phyloP scores from a whole-genome alignment of 73 alveolate species.

The Uronychia setigera region DNA sequence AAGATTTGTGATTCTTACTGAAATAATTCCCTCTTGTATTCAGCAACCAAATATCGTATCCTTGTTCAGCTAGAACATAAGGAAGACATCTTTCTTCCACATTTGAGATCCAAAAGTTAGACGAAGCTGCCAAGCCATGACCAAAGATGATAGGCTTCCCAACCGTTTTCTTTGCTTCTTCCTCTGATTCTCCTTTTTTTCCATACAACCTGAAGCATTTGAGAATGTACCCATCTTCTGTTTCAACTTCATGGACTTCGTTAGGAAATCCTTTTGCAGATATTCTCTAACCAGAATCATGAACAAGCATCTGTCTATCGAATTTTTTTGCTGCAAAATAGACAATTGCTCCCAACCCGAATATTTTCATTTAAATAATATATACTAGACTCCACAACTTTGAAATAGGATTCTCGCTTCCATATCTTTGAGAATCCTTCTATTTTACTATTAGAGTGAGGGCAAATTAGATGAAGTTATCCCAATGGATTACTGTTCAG shows the following conservation, averaged over 20 bases:
- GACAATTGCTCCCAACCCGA: too few species aligned
- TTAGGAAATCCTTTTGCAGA: too few species aligned
- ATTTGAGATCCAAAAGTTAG: slow-evolving; percentile 82
- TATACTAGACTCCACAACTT: too few species aligned
- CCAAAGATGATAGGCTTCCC: slow-evolving; percentile 45
- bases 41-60: slow-evolving; percentile 92
- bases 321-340: too few species aligned
- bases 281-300: too few species aligned
- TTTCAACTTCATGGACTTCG: slow-evolving; percentile 69
- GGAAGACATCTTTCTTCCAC: slow-evolving; percentile 69
- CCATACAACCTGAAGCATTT: slow-evolving; percentile 84
- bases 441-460: too few species aligned
- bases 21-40: slow-evolving; percentile 92
- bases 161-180: slow-evolving; percentile 26
- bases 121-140: slow-evolving; percentile 86
- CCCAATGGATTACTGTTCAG: too few species aligned
- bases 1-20: slow-evolving; percentile 69
- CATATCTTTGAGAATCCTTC: too few species aligned
- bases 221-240: slow-evolving; percentile 95
- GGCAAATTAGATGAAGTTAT: too few species aligned
- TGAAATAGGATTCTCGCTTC: too few species aligned
- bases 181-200: slow-evolving; percentile 2
- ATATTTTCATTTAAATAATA: too few species aligned
- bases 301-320: too few species aligned
- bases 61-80: slow-evolving; percentile 64